Evolutionary conservation across 148 eudicot species (phyloP).

Genomic region (Persicaria tinctoria): DNA sequence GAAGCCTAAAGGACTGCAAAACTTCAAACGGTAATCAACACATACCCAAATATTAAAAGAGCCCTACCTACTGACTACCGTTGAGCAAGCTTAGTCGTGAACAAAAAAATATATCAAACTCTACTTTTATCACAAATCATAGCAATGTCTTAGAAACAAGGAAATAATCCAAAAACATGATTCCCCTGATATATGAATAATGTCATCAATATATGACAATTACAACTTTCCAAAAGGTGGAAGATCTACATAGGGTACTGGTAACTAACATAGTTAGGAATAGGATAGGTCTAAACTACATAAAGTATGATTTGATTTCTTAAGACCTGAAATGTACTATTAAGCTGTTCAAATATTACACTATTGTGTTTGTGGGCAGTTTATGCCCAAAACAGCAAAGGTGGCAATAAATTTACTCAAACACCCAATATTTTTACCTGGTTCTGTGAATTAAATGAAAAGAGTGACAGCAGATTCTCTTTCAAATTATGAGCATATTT

Average conservation of each 20-base stretch:
- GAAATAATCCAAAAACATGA: neutral
- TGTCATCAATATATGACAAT: neutral
- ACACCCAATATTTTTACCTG: neutral
- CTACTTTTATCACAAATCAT: too few relatives aligned
- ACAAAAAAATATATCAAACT: too few relatives aligned
- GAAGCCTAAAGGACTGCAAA: too few relatives aligned
- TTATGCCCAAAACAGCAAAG: neutral
- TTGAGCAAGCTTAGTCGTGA: too few relatives aligned
- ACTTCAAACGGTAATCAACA: too few relatives aligned
- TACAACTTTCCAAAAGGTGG: neutral
- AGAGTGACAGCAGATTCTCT: neutral
- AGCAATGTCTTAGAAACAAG: too few relatives aligned
- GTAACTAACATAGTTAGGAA: too few relatives aligned
- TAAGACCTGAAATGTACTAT: neutral
- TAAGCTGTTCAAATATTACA: neutral
- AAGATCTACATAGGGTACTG: neutral
- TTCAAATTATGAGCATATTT: neutral
- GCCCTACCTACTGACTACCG: too few relatives aligned
- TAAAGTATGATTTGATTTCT: neutral
- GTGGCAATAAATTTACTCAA: neutral
- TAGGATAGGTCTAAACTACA: neutral
- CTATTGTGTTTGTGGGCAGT: neutral
- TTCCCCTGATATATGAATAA: neutral
- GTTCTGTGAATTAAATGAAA: too few relatives aligned
- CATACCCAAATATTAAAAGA: too few relatives aligned